phyloP scores from a whole-genome alignment of 257 asterid genomes.

The Asclepias syriaca region DNA sequence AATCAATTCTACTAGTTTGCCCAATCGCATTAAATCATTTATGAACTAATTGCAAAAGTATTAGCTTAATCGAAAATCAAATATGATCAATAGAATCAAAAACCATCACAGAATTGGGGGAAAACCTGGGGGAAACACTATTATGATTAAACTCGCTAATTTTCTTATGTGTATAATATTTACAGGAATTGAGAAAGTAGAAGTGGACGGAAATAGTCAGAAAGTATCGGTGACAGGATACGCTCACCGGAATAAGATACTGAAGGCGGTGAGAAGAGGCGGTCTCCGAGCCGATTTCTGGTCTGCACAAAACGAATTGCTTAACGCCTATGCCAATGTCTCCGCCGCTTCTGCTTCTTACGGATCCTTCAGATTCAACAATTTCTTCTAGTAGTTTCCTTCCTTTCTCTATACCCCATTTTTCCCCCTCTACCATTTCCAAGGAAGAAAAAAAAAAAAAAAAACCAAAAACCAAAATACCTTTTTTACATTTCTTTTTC shows the following conservation, averaged over 20 bases:
- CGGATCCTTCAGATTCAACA: conserved; percentile 27
- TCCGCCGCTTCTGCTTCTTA: conserved; percentile 11
- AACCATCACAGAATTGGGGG: too few species aligned
- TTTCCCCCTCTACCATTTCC: too few species aligned
- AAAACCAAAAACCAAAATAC: too few species aligned
- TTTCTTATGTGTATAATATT: too few species aligned
- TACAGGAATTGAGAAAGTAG: conserved; percentile 41
- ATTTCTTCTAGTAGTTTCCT: conserved; percentile 17
- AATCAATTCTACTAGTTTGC: too few species aligned
- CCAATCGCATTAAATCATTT: too few species aligned
- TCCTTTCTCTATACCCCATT: not conserved
- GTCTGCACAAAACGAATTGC: conserved; percentile 47
- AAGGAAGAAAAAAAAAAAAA: too few species aligned
- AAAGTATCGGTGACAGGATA: conserved; percentile 38
- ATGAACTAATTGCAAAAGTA: too few species aligned
- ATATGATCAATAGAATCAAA: too few species aligned
- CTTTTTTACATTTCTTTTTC: not conserved
- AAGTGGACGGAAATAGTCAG: conserved; percentile 39
- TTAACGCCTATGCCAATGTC: conserved; percentile 30
- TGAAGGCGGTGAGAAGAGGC: conserved; percentile 35
- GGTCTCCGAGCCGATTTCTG: conserved; percentile 53
- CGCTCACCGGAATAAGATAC: conserved; percentile 46
- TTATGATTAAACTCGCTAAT: too few species aligned
- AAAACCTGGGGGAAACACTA: too few species aligned
- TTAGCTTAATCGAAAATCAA: too few species aligned